phyloP scores from a whole-genome alignment of 208 protist genomes.

The Wallacemonas sp. region DNA sequence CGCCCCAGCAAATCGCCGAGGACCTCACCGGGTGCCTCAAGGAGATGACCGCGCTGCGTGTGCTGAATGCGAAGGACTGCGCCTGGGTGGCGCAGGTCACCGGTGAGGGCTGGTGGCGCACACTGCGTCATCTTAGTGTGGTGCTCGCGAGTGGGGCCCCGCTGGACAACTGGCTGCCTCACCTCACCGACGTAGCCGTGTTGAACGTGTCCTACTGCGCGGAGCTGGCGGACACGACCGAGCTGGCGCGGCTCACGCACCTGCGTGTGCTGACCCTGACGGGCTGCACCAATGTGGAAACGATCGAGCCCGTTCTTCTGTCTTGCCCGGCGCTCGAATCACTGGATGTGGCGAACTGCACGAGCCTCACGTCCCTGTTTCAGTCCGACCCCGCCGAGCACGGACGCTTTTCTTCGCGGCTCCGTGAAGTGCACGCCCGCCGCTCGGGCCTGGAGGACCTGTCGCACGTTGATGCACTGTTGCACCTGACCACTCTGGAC shows the following conservation, averaged over 20 bases:
- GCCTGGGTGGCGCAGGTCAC: background rate
- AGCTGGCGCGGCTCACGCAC: background rate
- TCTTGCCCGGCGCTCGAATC: background rate
- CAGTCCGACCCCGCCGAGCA: background rate
- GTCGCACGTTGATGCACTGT: background rate
- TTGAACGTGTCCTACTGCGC: slow-evolving; percentile 2
- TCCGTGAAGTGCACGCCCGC: background rate
- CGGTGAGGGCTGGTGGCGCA: background rate
- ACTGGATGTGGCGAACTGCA: background rate
- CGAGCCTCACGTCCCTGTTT: background rate
- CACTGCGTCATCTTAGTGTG: background rate
- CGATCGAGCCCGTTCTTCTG: background rate
- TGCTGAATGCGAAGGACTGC: slow-evolving; percentile 18
- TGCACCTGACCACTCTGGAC: slow-evolving; percentile 19
- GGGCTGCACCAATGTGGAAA: background rate
- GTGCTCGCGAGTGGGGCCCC: background rate
- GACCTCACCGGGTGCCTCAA: background rate
- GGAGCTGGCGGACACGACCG: background rate
- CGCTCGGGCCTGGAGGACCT: slow-evolving; percentile 2
- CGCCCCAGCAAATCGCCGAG: background rate
- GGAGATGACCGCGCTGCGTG: slow-evolving; percentile 4
- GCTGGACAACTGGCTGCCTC: background rate
- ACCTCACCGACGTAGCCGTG: background rate
- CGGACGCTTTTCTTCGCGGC: background rate
- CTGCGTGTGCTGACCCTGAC: slow-evolving; percentile 6